Conservation (phyloP, 176 grass and related monocot genomes). For the Bromus sterilis region DNA sequence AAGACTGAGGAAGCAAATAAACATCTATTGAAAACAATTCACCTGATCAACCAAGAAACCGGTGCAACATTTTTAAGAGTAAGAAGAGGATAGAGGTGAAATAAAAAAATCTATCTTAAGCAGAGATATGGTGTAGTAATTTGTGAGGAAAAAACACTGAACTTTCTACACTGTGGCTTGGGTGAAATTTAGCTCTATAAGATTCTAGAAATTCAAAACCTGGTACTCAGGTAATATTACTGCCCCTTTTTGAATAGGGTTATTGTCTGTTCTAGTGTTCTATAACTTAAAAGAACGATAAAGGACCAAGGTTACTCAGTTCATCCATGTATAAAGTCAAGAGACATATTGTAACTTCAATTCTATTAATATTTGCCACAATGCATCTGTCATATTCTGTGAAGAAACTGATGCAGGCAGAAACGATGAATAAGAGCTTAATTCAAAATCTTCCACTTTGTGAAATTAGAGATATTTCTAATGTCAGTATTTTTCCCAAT, state of each 20-base stretch:
- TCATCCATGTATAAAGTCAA: neutral
- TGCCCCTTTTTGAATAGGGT: neutral
- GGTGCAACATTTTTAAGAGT: neutral
- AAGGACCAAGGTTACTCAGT: neutral
- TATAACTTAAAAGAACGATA: neutral
- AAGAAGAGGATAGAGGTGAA: neutral
- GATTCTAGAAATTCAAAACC: neutral
- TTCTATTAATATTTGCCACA: neutral
- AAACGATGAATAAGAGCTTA: neutral
- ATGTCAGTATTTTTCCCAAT: neutral
- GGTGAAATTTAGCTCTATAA: neutral
- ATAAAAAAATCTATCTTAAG: neutral
- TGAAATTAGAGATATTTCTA: neutral
- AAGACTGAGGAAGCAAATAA: constrained; percentile 9
- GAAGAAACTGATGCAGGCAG: neutral
- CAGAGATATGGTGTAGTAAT: neutral
- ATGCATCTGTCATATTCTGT: neutral
- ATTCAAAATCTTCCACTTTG: neutral
- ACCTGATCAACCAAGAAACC: neutral
- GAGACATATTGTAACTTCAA: neutral
- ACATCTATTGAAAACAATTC: neutral
- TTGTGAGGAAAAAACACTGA: neutral
- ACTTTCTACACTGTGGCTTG: neutral
- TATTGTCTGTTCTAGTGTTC: neutral
- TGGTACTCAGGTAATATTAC: neutral